These are phyloP conservation scores for Drechslerella dactyloides DNA, from an alignment of 2,329 filamentous ascomycete species.

Conservation along the genomic window DNA sequence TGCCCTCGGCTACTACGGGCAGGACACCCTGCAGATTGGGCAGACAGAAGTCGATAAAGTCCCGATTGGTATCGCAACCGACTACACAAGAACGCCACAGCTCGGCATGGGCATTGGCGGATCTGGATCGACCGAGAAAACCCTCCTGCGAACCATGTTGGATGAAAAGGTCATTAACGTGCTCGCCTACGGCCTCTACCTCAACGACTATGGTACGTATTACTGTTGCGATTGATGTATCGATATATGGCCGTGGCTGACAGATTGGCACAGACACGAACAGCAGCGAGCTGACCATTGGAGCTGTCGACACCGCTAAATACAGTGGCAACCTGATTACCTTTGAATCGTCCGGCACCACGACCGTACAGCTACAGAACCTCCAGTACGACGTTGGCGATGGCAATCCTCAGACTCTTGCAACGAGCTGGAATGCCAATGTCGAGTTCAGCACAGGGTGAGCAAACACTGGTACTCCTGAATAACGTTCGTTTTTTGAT, in stretches of 20 bases:
- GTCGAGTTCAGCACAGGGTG: slow-evolving; percentile 49
- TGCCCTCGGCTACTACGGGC: slow-evolving; percentile 44
- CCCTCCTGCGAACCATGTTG: slow-evolving; percentile 37
- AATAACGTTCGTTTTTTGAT: background rate
- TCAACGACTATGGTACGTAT: slow-evolving; percentile 44
- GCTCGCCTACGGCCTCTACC: slow-evolving; percentile 45
- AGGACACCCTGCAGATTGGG: slow-evolving; percentile 45
- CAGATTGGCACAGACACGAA: slow-evolving; percentile 32
- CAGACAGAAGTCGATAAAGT: slow-evolving; percentile 49
- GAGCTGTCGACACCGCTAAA: slow-evolving; percentile 45
- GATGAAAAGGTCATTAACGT: slow-evolving; percentile 41
- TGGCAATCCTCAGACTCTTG: slow-evolving; percentile 16
- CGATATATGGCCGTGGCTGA: background rate
- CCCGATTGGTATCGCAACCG: slow-evolving; percentile 41
- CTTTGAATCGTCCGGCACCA: slow-evolving; percentile 30
- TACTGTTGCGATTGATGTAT: background rate
- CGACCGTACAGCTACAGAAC: slow-evolving; percentile 29
- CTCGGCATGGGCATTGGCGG: slow-evolving; percentile 43
- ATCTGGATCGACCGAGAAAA: slow-evolving; percentile 34
- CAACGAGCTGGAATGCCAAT: slow-evolving; percentile 40
- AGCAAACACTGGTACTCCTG: background rate
- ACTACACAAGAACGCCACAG: slow-evolving; percentile 40
- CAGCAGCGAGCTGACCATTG: slow-evolving; percentile 49
- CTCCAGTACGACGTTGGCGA: slow-evolving; percentile 27
- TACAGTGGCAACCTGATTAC: slow-evolving; percentile 43